Percentiles rank a stretch among this genome's conserved stretches.
These are phyloP conservation scores for Dipodascus albidus DNA, from an alignment of 805 yeast species.

Conservation along the genomic window DNA sequence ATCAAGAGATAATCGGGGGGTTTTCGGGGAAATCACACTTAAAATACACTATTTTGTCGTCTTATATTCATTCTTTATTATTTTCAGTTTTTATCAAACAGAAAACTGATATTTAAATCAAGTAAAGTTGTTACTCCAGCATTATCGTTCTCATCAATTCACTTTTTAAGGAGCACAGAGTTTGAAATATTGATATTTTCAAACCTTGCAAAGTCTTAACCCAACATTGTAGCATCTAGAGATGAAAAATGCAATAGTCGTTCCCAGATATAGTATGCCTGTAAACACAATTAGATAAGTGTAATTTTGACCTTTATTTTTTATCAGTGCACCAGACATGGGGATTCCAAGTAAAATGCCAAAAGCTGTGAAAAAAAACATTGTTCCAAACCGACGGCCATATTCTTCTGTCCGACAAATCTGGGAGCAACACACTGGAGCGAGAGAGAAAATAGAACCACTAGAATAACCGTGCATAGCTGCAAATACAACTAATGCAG, in stretches of 20 bases:
- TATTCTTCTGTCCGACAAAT: constrained; percentile 45
- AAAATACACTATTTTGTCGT: no score
- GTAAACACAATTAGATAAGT: constrained; percentile 4
- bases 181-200: no score
- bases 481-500: constrained; percentile 34
- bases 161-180: no score
- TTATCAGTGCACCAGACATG: constrained; percentile 36
- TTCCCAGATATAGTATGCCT: constrained; percentile 4
- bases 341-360: constrained; percentile 39
- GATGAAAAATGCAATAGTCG: neutral
- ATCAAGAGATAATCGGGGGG: no score
- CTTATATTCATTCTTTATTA: no score
- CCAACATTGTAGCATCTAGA: constrained; percentile 1
- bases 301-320: constrained; percentile 6
- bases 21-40: no score
- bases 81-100: no score
- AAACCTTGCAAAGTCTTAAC: neutral
- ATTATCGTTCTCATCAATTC: no score
- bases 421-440: constrained; percentile 50
- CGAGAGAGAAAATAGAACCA: constrained; percentile 43
- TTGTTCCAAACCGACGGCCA: constrained; percentile 45
- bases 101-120: no score
- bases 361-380: constrained; percentile 47
- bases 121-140: no score
- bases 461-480: constrained; percentile 43